Evolutionary conservation across 805 yeast species (phyloP).

Genomic region (Cyberlindnera meyerae): DNA sequence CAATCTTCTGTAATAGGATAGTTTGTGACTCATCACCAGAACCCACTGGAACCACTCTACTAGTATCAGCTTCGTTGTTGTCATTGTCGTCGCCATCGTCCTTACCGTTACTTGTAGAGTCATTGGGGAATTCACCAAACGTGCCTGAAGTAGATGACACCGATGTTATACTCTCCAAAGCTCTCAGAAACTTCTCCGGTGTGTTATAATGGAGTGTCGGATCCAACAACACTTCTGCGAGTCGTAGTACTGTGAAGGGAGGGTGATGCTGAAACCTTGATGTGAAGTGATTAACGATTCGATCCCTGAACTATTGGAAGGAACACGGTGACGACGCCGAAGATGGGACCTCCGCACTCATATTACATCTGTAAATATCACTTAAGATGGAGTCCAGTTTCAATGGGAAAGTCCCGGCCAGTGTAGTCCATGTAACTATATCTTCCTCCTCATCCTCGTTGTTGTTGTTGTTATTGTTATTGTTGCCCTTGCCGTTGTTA

Average conservation of each 20-base stretch:
- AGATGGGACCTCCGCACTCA: neutral
- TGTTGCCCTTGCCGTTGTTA: no score
- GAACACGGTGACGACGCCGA: no score
- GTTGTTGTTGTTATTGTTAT: no score
- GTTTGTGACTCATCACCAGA: conserved; percentile 21
- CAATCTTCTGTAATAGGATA: conserved; percentile 20
- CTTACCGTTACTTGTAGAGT: no score
- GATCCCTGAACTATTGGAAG: conserved; percentile 7
- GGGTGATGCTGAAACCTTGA: conserved; percentile 15
- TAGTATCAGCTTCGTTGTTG: neutral
- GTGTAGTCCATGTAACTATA: conserved; percentile 1
- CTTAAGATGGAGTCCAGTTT: conserved; percentile 10
- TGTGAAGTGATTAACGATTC: conserved; percentile 5
- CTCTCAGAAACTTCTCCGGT: conserved; percentile 40
- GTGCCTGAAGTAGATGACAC: conserved; percentile 14
- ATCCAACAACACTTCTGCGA: conserved; percentile 41
- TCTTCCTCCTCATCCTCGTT: no score
- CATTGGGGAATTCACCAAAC: conserved; percentile 9
- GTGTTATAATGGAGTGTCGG: conserved; percentile 38
- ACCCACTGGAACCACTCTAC: conserved; percentile 7
- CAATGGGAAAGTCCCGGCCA: neutral
- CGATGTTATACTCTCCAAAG: conserved; percentile 28
- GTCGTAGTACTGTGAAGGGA: conserved; percentile 46
- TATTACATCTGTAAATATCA: conserved; percentile 2
- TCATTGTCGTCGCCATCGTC: neutral